Conservation (phyloP, 345 rosid genomes). For the Schrenkiella parvula region DNA sequence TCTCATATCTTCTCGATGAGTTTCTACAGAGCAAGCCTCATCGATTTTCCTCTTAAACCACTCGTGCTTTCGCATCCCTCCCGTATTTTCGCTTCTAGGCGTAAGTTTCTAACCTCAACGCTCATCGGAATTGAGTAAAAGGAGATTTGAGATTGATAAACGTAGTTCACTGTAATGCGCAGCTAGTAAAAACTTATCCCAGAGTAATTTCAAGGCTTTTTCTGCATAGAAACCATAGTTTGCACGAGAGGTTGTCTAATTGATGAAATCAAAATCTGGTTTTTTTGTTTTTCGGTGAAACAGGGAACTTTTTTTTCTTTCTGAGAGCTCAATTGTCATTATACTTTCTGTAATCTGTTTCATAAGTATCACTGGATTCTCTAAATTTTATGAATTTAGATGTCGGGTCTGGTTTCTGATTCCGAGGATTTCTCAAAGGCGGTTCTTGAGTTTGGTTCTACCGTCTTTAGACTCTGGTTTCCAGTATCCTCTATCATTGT, state of each 20-base stretch:
- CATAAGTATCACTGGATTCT: neutral
- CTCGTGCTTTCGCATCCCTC: slow-evolving; percentile 15
- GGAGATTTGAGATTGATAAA: neutral
- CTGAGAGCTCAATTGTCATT: neutral
- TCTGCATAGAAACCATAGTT: neutral
- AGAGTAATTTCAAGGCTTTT: neutral
- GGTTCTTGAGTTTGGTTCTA: neutral
- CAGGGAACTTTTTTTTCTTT: neutral
- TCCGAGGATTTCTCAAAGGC: neutral
- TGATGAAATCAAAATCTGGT: slow-evolving; percentile 8
- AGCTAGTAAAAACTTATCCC: neutral
- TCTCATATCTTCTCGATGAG: slow-evolving; percentile 18
- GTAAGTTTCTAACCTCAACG: slow-evolving; percentile 10
- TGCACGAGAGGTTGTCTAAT: neutral
- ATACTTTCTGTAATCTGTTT: neutral
- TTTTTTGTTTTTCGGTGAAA: slow-evolving; percentile 5
- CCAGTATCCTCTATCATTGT: neutral
- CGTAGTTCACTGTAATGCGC: neutral
- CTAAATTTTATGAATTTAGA: neutral
- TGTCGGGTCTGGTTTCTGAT: neutral
- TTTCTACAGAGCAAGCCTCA: slow-evolving; percentile 14
- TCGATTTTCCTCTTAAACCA: slow-evolving; percentile 21
- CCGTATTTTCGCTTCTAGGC: neutral
- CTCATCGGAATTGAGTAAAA: neutral
- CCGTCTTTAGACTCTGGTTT: no score